These are phyloP conservation scores for Blepharisma japonicum DNA, from an alignment of 73 alveolate species.

Conservation along the genomic window DNA sequence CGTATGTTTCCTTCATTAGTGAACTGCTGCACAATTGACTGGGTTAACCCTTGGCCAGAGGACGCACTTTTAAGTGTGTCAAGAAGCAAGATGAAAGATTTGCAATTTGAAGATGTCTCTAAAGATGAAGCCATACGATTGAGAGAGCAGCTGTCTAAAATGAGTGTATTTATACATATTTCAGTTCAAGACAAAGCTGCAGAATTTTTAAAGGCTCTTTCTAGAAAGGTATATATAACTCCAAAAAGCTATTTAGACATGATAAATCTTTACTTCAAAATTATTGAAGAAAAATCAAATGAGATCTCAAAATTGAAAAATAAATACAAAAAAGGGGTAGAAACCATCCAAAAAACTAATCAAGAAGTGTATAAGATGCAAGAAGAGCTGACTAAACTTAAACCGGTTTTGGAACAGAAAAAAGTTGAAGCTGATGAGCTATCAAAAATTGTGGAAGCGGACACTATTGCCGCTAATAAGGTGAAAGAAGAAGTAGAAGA, in stretches of 20 bases:
- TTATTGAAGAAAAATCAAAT: neutral
- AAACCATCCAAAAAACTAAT: constrained; percentile 82
- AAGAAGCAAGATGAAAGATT: constrained; percentile 64
- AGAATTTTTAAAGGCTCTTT: constrained; percentile 73
- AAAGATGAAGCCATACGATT: constrained; percentile 58
- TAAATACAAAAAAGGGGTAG: constrained; percentile 41
- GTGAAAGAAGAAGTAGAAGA: constrained; percentile 80
- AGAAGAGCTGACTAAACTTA: constrained; percentile 87
- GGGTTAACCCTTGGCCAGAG: constrained; percentile 99
- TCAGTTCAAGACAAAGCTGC: constrained; percentile 87
- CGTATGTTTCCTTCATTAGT: constrained; percentile 99
- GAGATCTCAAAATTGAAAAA: neutral
- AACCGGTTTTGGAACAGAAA: constrained; percentile 85
- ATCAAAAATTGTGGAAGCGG: constrained; percentile 66
- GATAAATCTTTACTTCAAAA: constrained; percentile 76
- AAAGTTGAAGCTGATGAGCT: constrained; percentile 75
- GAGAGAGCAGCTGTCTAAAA: constrained; percentile 74
- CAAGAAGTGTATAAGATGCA: constrained; percentile 70
- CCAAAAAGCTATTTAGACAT: constrained; percentile 97
- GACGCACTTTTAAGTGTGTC: constrained; percentile 88
- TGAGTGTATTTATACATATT: constrained; percentile 93
- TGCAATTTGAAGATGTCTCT: constrained; percentile 87
- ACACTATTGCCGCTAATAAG: constrained; percentile 71
- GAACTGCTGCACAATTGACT: constrained; percentile 99
- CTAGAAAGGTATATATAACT: constrained; percentile 97